Evolutionary conservation across 768 basidiomycete species (phyloP).

Genomic region (Leccinum sublutescens): DNA sequence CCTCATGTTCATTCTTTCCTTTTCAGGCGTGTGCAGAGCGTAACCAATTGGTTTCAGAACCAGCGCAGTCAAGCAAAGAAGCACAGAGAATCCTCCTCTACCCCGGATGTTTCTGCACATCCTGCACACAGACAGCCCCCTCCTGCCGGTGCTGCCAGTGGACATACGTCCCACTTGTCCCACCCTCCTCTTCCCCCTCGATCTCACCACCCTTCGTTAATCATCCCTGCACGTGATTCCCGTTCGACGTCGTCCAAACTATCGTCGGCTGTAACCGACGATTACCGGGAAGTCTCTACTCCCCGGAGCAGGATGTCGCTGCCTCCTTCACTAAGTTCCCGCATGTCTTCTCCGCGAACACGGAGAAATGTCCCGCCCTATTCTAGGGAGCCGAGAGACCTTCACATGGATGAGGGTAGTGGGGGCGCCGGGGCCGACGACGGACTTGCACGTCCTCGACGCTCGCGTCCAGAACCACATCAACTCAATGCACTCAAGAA

Average conservation of each 20-base stretch:
- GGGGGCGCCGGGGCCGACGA: constrained; percentile 26
- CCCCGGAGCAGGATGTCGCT: constrained; percentile 33
- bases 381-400: constrained; percentile 26
- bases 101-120: constrained; percentile 16
- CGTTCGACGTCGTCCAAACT: constrained; percentile 13
- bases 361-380: constrained; percentile 30
- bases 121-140: constrained; percentile 15
- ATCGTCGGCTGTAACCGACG: constrained; percentile 13
- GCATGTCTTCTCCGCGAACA: constrained; percentile 29
- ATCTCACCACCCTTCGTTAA: constrained; percentile 32
- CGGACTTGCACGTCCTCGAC: constrained; percentile 54
- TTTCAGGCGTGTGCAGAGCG: constrained; percentile 71
- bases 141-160: constrained; percentile 4
- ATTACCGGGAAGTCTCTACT: constrained; percentile 18
- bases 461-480: constrained; percentile 75
- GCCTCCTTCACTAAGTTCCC: constrained; percentile 29
- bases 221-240: constrained; percentile 22
- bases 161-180: constrained; percentile 9
- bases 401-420: constrained; percentile 26
- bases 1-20: constrained; percentile 12
- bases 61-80: constrained; percentile 78
- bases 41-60: constrained; percentile 88
- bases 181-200: constrained; percentile 25
- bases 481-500: constrained; percentile 76
- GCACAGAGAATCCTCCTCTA: constrained; percentile 46